These are phyloP conservation scores for Penicillium sp. DNA, from an alignment of 2,329 filamentous ascomycete genomes.

Conservation along the genomic window DNA sequence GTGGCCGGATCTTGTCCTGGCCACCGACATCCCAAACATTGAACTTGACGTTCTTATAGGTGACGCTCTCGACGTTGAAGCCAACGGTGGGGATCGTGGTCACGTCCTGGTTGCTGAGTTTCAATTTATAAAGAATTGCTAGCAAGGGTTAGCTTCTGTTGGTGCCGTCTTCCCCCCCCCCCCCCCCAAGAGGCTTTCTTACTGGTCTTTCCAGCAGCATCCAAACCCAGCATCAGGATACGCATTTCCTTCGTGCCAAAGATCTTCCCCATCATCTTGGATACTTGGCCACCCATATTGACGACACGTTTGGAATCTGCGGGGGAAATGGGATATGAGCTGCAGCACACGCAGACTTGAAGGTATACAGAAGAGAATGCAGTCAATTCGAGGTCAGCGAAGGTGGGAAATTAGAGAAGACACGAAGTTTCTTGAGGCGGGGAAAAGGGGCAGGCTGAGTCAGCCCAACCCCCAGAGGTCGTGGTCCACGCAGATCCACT, in stretches of 20 bases:
- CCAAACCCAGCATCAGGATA: constrained; percentile 93
- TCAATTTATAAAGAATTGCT: constrained; percentile 96
- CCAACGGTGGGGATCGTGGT: constrained; percentile 98
- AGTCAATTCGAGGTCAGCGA: not conserved
- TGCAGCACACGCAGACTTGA: not conserved
- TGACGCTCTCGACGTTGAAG: constrained; percentile 98
- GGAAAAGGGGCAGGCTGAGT: constrained; percentile 41
- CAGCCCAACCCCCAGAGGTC: constrained; percentile 19
- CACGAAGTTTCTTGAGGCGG: constrained; percentile 21
- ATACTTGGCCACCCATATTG: constrained; percentile 87
- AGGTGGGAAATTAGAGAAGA: constrained; percentile 11
- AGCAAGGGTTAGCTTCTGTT: constrained; percentile 1
- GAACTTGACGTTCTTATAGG: constrained; percentile 99
- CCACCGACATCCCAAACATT: constrained; percentile 99
- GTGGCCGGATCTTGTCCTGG: constrained; percentile 95
- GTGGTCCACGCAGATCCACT: constrained; percentile 10
- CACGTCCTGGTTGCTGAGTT: constrained; percentile 87
- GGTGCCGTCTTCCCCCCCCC: not conserved
- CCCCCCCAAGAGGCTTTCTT: constrained; percentile 18
- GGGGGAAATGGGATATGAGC: not conserved
- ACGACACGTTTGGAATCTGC: constrained; percentile 11
- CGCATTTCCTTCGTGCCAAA: constrained; percentile 99
- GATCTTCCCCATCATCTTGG: constrained; percentile 97
- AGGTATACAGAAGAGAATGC: too few species aligned
- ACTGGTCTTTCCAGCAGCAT: constrained; percentile 96